A percentile compares a stretch with the other conserved stretches of the same genome.
phyloP scores from a whole-genome alignment of 306 rosid genomes.

The Acmispon strigosus region DNA sequence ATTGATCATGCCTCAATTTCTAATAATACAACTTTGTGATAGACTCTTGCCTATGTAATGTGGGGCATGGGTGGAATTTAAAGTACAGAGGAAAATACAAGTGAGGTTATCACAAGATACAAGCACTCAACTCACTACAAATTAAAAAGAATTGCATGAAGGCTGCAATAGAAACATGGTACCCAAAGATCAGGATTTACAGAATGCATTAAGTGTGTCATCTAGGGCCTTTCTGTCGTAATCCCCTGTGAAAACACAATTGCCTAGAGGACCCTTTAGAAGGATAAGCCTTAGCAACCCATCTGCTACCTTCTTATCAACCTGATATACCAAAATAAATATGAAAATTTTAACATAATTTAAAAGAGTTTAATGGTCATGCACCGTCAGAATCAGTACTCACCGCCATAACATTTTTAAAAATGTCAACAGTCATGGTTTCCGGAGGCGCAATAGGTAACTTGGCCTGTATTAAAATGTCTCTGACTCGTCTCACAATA shows the following conservation, averaged over 20 bases:
- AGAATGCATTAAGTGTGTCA: slow-evolving; percentile 67
- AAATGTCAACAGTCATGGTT: slow-evolving; percentile 69
- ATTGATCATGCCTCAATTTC: slow-evolving; percentile 31
- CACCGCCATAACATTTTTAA: slow-evolving; percentile 94
- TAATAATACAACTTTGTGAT: slow-evolving; percentile 28
- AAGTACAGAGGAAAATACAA: slow-evolving; percentile 11
- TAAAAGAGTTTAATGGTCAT: too few species aligned
- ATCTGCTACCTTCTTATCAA: slow-evolving; percentile 94
- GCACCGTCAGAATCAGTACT: slow-evolving; percentile 26
- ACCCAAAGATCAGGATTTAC: slow-evolving; percentile 47
- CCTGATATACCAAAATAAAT: slow-evolving; percentile 44
- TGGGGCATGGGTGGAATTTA: neutral
- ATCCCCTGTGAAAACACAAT: slow-evolving; percentile 82
- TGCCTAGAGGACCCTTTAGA: slow-evolving; percentile 85
- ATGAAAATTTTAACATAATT: neutral
- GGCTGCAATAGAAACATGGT: neutral
- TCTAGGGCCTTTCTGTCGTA: slow-evolving; percentile 86
- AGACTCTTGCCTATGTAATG: slow-evolving; percentile 11
- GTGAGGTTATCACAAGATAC: neutral
- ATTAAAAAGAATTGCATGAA: slow-evolving; percentile 11
- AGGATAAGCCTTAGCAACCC: slow-evolving; percentile 86
- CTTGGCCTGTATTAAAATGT: slow-evolving; percentile 59
- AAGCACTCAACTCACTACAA: slow-evolving; percentile 17
- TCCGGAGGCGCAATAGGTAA: slow-evolving; percentile 73
- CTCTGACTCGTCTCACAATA: slow-evolving; percentile 61